Evolutionary conservation across 345 rosid genomes (phyloP), one percentile per base, ranked within the genome.

Genomic region (Lepidium aucheri): DNA sequence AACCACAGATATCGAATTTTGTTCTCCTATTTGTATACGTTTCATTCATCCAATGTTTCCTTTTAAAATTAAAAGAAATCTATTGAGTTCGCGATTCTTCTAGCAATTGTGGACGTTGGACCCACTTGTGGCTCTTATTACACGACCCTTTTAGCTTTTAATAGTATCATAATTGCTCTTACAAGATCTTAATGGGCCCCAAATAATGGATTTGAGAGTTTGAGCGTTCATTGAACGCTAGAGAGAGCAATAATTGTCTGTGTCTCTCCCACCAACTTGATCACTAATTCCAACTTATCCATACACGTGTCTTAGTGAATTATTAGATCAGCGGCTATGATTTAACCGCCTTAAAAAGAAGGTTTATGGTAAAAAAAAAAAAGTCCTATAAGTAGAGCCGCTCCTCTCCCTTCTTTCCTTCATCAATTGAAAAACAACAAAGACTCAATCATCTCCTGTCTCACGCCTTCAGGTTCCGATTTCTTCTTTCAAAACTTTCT

Each of bases 141-240:
- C 26, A 53, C 38, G 35, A 43, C 53, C 44, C 13, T 44, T 32
- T 42, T 42, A 49, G 10, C 9, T 8, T 5, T 8, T 2, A 7
- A 15, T 43, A 55, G n/a, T n/a, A n/a, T n/a, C n/a, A n/a, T 15
- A 20, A 20, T 3, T 30, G 30, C 12, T 43, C 9, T 11, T 51
- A 12, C 14, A 39, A 13, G 55, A 16, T 39, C n/a, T 69, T 14
- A 42, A 20, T 53, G 74, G 74, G 56, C 11, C 64, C 63, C 42
- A 20, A 1, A 28, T 20, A 41, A 22, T 13, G 36, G 38, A 15
- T 20, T 4, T 18, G 69, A 38, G 45, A 40, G 59, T 32, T 28
- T 64, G 76, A 15, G 76, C 65, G 70, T 72, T n/a, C 45, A 30
- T 39, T 38, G 16, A 15, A 72, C 56, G 76, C 76, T n/a, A n/a